These are phyloP conservation scores for Fusarium longipes DNA, from an alignment of 2,329 filamentous ascomycete genomes.

Conservation along the genomic window DNA sequence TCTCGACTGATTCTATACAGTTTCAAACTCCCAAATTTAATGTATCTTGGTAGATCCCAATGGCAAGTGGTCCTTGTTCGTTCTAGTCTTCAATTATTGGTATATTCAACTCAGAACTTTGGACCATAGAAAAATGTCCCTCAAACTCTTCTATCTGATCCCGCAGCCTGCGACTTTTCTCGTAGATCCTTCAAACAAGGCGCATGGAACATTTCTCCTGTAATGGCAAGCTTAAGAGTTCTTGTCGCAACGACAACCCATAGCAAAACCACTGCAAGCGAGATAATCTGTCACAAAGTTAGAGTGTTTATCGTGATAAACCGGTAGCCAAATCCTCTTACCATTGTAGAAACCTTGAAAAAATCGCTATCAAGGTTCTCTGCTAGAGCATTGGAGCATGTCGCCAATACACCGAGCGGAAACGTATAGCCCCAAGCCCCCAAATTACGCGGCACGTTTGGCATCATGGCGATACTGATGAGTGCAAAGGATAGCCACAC, in stretches of 20 bases:
- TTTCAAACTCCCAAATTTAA: background rate
- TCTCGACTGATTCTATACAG: background rate
- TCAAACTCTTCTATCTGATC: conserved; percentile 47
- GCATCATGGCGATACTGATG: conserved; percentile 55
- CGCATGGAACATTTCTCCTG: conserved; percentile 58
- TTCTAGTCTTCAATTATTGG: background rate
- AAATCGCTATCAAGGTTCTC: conserved; percentile 57
- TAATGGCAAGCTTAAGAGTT: conserved; percentile 53
- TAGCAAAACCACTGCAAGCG: conserved; percentile 54
- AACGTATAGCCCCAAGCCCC: conserved; percentile 63
- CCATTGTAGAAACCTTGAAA: conserved; percentile 56
- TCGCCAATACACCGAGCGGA: conserved; percentile 58
- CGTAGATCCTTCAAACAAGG: conserved; percentile 56
- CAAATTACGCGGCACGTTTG: conserved; percentile 55
- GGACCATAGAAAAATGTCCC: background rate
- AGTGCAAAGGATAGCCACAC: conserved; percentile 58
- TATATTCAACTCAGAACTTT: background rate
- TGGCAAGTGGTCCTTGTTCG: background rate
- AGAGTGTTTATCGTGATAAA: background rate
- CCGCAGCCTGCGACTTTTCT: conserved; percentile 48
- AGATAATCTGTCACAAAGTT: conserved; percentile 51
- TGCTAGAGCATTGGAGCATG: conserved; percentile 55
- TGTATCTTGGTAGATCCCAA: no score
- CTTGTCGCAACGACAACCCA: conserved; percentile 56
- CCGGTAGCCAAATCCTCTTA: conserved; percentile 30